phyloP scores from a whole-genome alignment of 2,329 filamentous ascomycete genomes.

The Epichloe baconii region DNA sequence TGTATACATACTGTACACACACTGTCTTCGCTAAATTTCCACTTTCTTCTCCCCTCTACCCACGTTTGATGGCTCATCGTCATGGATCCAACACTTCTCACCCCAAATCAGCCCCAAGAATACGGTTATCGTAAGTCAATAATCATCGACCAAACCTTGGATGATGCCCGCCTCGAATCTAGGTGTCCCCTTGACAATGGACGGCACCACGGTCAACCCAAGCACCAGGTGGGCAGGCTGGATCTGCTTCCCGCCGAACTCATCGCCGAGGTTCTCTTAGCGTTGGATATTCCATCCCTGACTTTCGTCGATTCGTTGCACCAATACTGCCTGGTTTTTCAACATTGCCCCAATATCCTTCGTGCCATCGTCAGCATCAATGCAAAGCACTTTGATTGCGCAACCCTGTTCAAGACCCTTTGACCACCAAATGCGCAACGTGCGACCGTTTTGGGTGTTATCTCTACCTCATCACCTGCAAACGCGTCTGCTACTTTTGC shows the following conservation, averaged over 20 bases:
- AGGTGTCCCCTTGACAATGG: constrained; percentile 16
- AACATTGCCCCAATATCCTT: constrained; percentile 18
- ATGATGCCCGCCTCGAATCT: constrained; percentile 9
- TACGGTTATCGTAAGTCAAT: background rate
- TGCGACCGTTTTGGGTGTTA: constrained; percentile 26
- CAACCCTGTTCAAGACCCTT: constrained; percentile 21
- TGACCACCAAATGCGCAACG: constrained; percentile 17
- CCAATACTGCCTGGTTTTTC: constrained; percentile 19
- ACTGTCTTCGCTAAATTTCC: too few species aligned
- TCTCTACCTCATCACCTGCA: constrained; percentile 25
- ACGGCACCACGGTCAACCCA: constrained; percentile 6
- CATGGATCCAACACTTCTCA: background rate
- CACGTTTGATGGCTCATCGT: too few species aligned
- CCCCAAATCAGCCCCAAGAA: background rate
- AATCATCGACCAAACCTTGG: constrained; percentile 3
- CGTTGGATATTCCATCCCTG: constrained; percentile 21
- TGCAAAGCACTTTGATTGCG: constrained; percentile 17
- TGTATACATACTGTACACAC: too few species aligned
- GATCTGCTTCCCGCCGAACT: constrained; percentile 19
- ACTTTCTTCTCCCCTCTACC: too few species aligned
- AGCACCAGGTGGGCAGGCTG: constrained; percentile 13
- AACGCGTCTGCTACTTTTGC: constrained; percentile 27
- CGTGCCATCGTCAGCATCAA: constrained; percentile 22
- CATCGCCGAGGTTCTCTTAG: constrained; percentile 14
- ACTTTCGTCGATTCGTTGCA: constrained; percentile 21